A percentile compares a stretch with the other conserved stretches of the same genome.
These are phyloP conservation scores for Oryza meyeriana DNA, from an alignment of 176 grass and related monocot species.

Conservation along the genomic window DNA sequence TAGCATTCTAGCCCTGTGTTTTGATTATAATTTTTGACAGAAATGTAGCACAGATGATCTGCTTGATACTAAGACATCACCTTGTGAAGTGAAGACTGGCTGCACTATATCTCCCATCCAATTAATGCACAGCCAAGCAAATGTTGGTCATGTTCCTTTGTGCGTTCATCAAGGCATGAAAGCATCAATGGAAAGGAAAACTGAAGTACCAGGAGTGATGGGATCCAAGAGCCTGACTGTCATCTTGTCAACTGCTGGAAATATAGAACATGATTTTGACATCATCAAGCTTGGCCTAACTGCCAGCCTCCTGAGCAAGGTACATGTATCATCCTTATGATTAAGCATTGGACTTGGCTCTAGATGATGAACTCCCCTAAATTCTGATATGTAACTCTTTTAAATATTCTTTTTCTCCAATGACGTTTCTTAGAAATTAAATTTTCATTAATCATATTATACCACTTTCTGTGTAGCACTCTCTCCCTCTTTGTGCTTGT, in stretches of 20 bases:
- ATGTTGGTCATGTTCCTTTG: constrained; percentile 7
- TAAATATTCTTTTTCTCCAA: background rate
- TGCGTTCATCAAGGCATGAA: constrained; percentile 24
- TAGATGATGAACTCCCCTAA: background rate
- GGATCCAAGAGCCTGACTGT: constrained; percentile 13
- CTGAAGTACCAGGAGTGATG: constrained; percentile 1
- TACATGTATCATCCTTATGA: constrained; percentile 14
- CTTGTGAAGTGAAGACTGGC: constrained; percentile 14
- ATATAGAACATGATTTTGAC: constrained; percentile 22
- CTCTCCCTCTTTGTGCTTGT: background rate
- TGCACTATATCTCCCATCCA: constrained; percentile 8
- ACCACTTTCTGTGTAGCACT: background rate
- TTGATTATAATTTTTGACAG: constrained; percentile 20
- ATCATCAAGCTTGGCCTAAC: constrained; percentile 49
- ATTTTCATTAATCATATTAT: background rate
- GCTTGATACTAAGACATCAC: constrained; percentile 8
- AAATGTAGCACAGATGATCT: background rate
- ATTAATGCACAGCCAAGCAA: constrained; percentile 21
- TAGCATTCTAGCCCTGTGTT: background rate
- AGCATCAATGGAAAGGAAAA: constrained; percentile 26
- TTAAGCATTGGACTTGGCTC: constrained; percentile 1
- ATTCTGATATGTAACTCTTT: background rate
- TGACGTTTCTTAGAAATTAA: background rate
- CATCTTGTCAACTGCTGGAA: constrained; percentile 18
- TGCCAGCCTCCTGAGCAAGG: constrained; percentile 47